Percentiles rank a stretch among this genome's conserved stretches.
Conservation (phyloP, 495 filamentous ascomycete species). For the Chaetomidium leptoderma region DNA sequence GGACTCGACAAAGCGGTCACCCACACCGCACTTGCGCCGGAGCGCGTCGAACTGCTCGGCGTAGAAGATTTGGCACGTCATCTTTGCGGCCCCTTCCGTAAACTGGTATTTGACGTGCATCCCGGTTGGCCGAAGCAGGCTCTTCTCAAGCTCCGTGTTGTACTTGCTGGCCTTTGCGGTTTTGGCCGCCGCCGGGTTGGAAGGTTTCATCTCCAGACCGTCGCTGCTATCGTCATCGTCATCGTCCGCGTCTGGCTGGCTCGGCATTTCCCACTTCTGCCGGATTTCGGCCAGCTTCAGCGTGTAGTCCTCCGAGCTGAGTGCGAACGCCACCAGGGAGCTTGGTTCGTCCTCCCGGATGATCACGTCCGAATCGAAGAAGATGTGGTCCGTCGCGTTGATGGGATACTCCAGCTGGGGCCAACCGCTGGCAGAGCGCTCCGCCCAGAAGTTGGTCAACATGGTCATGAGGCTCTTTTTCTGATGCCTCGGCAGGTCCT, state of each 20-base stretch:
- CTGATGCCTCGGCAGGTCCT: slow-evolving; percentile 85
- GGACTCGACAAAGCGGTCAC: slow-evolving; percentile 91
- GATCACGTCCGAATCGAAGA: slow-evolving; percentile 96
- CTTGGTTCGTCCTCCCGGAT: slow-evolving; percentile 96
- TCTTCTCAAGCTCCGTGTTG: slow-evolving; percentile 59
- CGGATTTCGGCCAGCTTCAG: slow-evolving; percentile 72
- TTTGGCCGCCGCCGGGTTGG: slow-evolving; percentile 29
- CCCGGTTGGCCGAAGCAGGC: slow-evolving; percentile 73
- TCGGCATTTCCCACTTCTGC: slow-evolving; percentile 42
- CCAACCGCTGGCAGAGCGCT: slow-evolving; percentile 95
- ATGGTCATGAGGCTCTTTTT: slow-evolving; percentile 89
- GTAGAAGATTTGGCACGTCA: slow-evolving; percentile 97
- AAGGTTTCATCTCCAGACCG: slow-evolving; percentile 28
- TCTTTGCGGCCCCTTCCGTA: slow-evolving; percentile 81
- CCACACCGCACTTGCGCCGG: slow-evolving; percentile 83
- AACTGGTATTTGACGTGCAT: slow-evolving; percentile 96
- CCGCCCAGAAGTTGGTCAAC: slow-evolving; percentile 96
- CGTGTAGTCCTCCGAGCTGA: slow-evolving; percentile 80
- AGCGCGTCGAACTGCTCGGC: slow-evolving; percentile 97
- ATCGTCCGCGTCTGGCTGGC: slow-evolving; percentile 28
- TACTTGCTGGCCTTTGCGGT: slow-evolving; percentile 19
- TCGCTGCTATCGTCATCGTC: slow-evolving; percentile 33
- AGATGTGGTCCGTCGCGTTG: slow-evolving; percentile 84
- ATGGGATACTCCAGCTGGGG: slow-evolving; percentile 89
- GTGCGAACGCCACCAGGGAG: slow-evolving; percentile 87